phyloP scores from a whole-genome alignment of 2,329 filamentous ascomycete genomes.

The Cercospora nicotianae region DNA sequence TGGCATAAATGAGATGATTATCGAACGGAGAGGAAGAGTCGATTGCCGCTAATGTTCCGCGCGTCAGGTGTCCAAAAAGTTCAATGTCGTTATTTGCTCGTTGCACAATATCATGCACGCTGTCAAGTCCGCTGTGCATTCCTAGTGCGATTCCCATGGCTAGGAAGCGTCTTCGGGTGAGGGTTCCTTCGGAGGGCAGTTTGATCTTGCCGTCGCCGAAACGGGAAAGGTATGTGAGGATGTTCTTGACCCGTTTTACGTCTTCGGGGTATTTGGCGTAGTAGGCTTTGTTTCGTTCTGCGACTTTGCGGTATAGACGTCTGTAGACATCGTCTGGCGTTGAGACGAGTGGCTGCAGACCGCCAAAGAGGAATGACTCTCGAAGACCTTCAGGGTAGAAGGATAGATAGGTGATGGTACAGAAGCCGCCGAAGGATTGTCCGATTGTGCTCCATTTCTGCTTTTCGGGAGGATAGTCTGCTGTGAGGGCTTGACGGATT shows the following conservation, averaged over 20 bases:
- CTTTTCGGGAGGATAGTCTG: conserved; percentile 66
- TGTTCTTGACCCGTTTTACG: conserved; percentile 62
- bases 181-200: conserved; percentile 68
- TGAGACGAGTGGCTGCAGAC: conserved; percentile 73
- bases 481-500: conserved; percentile 72
- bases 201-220: conserved; percentile 58
- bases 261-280: conserved; percentile 87
- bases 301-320: conserved; percentile 67
- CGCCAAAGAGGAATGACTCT: conserved; percentile 81
- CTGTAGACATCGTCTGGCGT: conserved; percentile 73
- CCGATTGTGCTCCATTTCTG: conserved; percentile 84
- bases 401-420: conserved; percentile 78
- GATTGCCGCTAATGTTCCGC: conserved; percentile 66
- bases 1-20: conserved; percentile 74
- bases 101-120: conserved; percentile 71
- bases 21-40: conserved; percentile 72
- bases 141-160: conserved; percentile 78
- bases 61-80: conserved; percentile 72
- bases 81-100: conserved; percentile 71
- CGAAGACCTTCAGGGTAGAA: conserved; percentile 69
- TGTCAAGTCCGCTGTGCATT: conserved; percentile 72
- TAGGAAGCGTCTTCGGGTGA: conserved; percentile 74
- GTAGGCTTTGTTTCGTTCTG: conserved; percentile 72
- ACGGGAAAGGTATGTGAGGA: conserved; percentile 64
- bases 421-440: conserved; percentile 91